Evolutionary conservation across 495 filamentous ascomycete species (phyloP), one percentile per base, ranked within the genome.

Genomic region (Usnea hakonensis): DNA sequence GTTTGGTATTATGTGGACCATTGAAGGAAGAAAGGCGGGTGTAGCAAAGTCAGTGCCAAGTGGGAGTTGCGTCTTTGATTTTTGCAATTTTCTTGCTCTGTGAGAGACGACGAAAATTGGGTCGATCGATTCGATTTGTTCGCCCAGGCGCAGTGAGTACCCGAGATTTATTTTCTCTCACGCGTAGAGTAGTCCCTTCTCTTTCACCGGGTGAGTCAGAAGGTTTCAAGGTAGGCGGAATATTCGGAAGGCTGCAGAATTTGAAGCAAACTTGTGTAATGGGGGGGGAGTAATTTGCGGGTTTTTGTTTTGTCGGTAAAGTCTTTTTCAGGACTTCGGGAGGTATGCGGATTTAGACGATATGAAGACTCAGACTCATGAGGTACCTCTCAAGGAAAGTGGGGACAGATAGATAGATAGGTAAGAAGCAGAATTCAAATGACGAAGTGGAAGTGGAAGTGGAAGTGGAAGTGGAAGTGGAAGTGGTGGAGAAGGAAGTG

Each of bases 171-270:
- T n/a, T 40, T 32, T 5, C 36, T 61, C 26, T 40, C 28, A 23
- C 26, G 59, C 13, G 23, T 30, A 33, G 8, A n/a, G n/a, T n/a
- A n/a, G n/a, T n/a, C 17, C 59, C 38, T 53, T 55, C 59, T 55
- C 59, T 61, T 55, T 55, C 10, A 7, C 17, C 11, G 17, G n/a
- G 28, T 38, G 23, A 30, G 7, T 32, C 32, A 55, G 17, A 19
- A 35, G 40, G 36, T 61, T n/a, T 5, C 40, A 21, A 61, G 59
- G 37, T 37, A 61, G 9, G 11, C 48, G 38, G 59, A 32, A 28
- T 41, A 2, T 50, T 14, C 59, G 59, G 59, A 55, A 55, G 50
- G 37, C 59, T 61, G 59, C 59, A 61, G 59, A n/a, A 55, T 1
- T n/a, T 61, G 59, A 55, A 35, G 35, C 48, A 55, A 30, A 33